Base-by-base conservation (phyloP, 305 asterid species). In the Fraxinus albicans region DNA sequence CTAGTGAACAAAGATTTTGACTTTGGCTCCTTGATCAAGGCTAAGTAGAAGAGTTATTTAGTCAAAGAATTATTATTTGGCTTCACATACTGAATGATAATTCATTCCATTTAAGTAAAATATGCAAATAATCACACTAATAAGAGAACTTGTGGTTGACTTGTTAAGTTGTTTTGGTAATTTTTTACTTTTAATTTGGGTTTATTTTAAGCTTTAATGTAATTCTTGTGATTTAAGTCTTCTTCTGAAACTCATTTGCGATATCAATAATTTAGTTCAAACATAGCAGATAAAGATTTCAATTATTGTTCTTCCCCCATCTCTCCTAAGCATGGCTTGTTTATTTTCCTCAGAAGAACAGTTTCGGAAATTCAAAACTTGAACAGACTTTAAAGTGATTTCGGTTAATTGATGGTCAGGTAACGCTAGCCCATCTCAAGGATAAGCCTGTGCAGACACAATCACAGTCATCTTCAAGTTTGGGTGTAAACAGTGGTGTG, bases 341-440 rank as follows among this genome's bases (percentile, higher is more conserved):
- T 25, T 38, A 3, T 10, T 83, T 77, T 81, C 65, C 76, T 65
- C 74, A 60, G 33, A 75, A 7, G 38, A 38, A 38, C 21, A 44
- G 78, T 79, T 21, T 3, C 3, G 35, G 63, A 50, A 17, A 78
- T 19, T 23, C 55, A 13, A 67, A 27, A 70, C 38, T 27, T 65
- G 70, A 75, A 42, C 81, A 34, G 76, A 73, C 7, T 76, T 76
- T 86, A 78, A 72, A 67, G 35, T 82, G 76, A 76, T 84, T 31
- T 78, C 70, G 9, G 31, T 58, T 89, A 70, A 44, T 78, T 84
- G 50, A 33, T 81, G 83, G 53, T 81, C 94, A 97, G 99, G 98
- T 94, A 74, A 94, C 97, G 10, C 79, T 94, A 79, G 99, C 98
- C 83, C 93, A 89, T 89, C 98, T 97, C 82, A 95, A 92, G 91